These are phyloP conservation scores for Plasmodium malariae DNA, from an alignment of 169 alveolate species.

Conservation along the genomic window DNA sequence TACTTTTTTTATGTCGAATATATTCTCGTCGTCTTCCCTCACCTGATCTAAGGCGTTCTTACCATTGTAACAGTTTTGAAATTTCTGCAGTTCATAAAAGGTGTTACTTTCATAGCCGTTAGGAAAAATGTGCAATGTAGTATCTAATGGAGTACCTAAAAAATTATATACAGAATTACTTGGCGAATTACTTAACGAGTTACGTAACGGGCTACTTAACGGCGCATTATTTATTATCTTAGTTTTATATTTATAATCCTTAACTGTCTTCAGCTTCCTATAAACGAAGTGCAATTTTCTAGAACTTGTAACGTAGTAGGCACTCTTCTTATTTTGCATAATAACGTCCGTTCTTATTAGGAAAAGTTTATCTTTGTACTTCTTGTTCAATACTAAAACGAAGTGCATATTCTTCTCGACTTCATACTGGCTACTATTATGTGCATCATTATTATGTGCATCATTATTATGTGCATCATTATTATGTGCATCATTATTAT, in stretches of 20 bases:
- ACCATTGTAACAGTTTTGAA: neutral
- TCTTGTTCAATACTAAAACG: slow-evolving; percentile 10
- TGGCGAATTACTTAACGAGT: no score
- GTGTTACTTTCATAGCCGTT: neutral
- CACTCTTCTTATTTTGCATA: neutral
- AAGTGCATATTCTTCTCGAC: neutral
- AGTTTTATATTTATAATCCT: slow-evolving; percentile 42
- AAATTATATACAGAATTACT: no score
- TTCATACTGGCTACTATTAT: neutral
- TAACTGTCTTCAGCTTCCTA: slow-evolving; percentile 28
- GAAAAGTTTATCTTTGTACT: slow-evolving; percentile 14
- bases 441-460: neutral
- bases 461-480: neutral
- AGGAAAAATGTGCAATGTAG: neutral
- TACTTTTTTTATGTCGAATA: slow-evolving; percentile 35
- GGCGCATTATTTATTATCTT: neutral
- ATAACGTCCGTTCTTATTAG: neutral
- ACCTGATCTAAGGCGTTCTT: neutral
- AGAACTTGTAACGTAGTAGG: neutral
- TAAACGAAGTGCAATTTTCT: neutral
- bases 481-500: no score
- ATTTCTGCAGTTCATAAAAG: slow-evolving; percentile 4
- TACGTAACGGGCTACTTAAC: no score
- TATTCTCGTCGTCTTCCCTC: neutral
- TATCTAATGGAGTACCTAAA: no score